Evolutionary conservation across 352 stramenopile genomes (phyloP), one percentile per base, ranked within the genome.

Genomic region (Phytophthora chlamydospora): DNA sequence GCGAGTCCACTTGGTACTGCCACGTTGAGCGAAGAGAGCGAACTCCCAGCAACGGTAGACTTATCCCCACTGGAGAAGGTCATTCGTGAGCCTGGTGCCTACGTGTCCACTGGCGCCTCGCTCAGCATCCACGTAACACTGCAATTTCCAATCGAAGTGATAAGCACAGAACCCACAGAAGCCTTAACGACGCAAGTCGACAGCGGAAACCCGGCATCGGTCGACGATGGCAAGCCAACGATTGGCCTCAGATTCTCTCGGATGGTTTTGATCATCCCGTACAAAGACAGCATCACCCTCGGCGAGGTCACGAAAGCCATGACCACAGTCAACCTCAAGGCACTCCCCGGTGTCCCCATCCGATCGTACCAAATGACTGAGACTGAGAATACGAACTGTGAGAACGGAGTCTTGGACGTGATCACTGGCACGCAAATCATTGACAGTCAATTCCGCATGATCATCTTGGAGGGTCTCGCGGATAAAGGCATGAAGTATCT

Each of bases 391-490:
- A 33, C 60, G 13, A 75, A 65, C 6, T 83, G 79, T 36, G 74
- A 90, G 17, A 55, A 17, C 6, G 91, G 89, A 0, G 34, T 62
- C 2, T 68, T 98, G 4, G 86, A 98, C 48, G 64, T 97, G 19
- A 71, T 97, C 62, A 96, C 88, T 2, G 91, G 91, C 14, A 86
- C 85, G 17, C 86, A 95, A 71, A 68, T 97, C 24, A 83, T 98
- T 31, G 91, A 98, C 72, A 80, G 74, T 12, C 62, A 96, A 14
- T 84, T 82, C 19, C 80, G 91, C n/a, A 93, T 93, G 64, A 76
- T 97, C 48, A 69, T 97, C 10, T 45, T 98, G 13, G 91, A 98
- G 50, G 91, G 91, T 1, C 66, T 96, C 3, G 87, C 76, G 0
- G 69, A 80, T 17, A 69, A 73, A 29, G 84, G 75, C 39, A 87